These are phyloP conservation scores for Jimgerdemannia lactiflua DNA, from an alignment of 192 early-diverging fungal genomes.

Conservation along the genomic window DNA sequence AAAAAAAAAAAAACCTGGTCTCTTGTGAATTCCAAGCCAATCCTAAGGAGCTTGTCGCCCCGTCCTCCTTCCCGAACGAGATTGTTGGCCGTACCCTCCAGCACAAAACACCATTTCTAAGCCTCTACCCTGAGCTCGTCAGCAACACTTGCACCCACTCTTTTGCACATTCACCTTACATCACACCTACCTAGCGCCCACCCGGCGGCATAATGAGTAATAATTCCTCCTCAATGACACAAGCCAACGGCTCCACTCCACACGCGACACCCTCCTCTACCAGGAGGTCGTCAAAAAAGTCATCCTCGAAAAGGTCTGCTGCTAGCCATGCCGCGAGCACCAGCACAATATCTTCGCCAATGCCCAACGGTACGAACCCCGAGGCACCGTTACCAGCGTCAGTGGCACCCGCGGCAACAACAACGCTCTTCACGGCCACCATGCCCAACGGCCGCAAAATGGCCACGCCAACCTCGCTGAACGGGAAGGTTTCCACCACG, in stretches of 20 bases:
- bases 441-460: not conserved
- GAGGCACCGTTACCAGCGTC: not conserved
- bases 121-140: too few species aligned
- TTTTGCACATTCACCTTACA: not conserved
- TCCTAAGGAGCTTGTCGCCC: too few species aligned
- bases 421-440: not conserved
- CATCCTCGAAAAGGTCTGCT: not conserved
- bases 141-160: not conserved
- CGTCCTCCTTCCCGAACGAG: too few species aligned
- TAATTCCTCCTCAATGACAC: not conserved
- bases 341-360: too few species aligned
- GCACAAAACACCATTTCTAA: too few species aligned
- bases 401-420: not conserved
- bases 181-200: not conserved
- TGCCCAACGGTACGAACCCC: not conserved
- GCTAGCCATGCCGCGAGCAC: too few species aligned
- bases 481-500: too few species aligned
- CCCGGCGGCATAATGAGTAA: not conserved
- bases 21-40: too few species aligned
- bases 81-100: too few species aligned
- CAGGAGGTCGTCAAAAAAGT: not conserved
- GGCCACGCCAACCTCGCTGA: too few species aligned
- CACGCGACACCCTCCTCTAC: not conserved
- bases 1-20: too few species aligned
- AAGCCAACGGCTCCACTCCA: not conserved